These are phyloP conservation scores for Hemileccinum impolitum DNA, from an alignment of 768 basidiomycete species.

Conservation along the genomic window DNA sequence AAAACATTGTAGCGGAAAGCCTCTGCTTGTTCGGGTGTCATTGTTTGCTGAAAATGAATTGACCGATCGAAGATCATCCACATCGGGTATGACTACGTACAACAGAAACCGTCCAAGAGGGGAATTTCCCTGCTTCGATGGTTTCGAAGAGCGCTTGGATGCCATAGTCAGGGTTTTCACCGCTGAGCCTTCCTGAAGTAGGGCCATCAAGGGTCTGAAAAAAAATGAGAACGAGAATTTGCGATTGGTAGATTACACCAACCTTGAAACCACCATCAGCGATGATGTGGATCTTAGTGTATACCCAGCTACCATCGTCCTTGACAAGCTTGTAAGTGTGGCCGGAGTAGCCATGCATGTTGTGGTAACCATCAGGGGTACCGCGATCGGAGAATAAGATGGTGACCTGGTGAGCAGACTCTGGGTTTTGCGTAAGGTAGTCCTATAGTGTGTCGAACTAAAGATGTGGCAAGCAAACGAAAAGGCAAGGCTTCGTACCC, in stretches of 20 bases:
- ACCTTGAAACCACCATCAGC: constrained; percentile 83
- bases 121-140: constrained; percentile 78
- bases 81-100: constrained; percentile 38
- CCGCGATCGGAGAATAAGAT: constrained; percentile 95
- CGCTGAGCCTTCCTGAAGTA: constrained; percentile 62
- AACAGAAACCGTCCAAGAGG: constrained; percentile 86
- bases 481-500: constrained; percentile 41
- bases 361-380: constrained; percentile 85
- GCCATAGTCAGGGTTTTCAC: constrained; percentile 82
- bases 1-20: constrained; percentile 86
- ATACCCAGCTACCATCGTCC: constrained; percentile 77
- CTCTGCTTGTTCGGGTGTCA: constrained; percentile 91
- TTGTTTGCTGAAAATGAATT: constrained; percentile 64
- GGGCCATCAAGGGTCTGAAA: constrained; percentile 65
- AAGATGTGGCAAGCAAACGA: not conserved
- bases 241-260: not conserved
- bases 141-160: constrained; percentile 73
- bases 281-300: constrained; percentile 82
- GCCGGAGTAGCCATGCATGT: constrained; percentile 90
- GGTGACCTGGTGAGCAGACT: constrained; percentile 85
- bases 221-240: not conserved
- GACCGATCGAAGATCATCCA: not conserved
- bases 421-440: constrained; percentile 83
- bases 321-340: constrained; percentile 91
- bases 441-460: constrained; percentile 49